Base-by-base conservation (phyloP, 305 asterid genomes). In the Withania somnifera region DNA sequence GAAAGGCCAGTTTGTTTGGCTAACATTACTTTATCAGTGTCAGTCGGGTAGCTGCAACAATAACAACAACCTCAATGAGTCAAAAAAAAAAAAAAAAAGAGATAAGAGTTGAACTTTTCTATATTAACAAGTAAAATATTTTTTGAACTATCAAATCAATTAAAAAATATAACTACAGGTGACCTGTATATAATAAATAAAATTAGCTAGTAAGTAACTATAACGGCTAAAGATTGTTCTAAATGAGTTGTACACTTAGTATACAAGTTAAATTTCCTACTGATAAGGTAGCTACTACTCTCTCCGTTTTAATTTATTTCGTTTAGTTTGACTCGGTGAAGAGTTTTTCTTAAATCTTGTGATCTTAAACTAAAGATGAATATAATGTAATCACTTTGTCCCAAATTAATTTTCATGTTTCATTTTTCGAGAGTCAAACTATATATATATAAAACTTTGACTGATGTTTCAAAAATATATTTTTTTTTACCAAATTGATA, bases 1-100 rank as follows among this genome's bases (percentile, higher is more conserved):
- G 99, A 88, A 50, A 95, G 96, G 57, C 99, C 97, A 0, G 98
- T 92, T 85, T 95, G 99, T 77, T 93, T 95, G 7, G 99, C 99
- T 90, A 95, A 68, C 98, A 94, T 89, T 69, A 92, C 28, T 82
- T 95, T 95, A 84, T 95, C 99, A 0, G 96, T 91, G 81, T 95
- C 99, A 5, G 99, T 92, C 0, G 99, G 99, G 69, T 95, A 95
- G 47, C 99, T 95, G 92, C 34, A 87, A 40, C 5, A 79, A 28
- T n/a, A 52, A 38, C 54, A 61, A 24, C n/a, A 68, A 68, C 40
- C 5, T 20, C 17, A 20, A 0, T 6, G 32, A 68, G 13, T 40
- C 5, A 20, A 19, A 68, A 20, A 45, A 2, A 13, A 69, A 10
- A 10, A 10, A 22, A 14, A 32, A 67, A 4, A 38, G 6, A 34